Conservation (phyloP, 164 flowering plant species). For the Saururus chinensis region DNA sequence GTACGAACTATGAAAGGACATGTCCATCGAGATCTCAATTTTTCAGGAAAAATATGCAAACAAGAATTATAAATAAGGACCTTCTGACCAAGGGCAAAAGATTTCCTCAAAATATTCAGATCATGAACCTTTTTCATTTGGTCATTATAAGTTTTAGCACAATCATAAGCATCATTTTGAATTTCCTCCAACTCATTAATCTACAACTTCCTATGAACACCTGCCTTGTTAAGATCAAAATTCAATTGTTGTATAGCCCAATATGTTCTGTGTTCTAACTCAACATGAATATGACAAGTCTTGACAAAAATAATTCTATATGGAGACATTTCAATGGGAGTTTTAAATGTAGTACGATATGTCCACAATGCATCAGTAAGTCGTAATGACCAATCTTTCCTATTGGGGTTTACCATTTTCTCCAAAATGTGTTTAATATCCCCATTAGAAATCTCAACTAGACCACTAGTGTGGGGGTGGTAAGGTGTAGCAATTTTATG, state of each 20-base stretch:
- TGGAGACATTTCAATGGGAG: background rate
- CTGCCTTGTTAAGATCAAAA: no score
- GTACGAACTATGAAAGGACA: no score
- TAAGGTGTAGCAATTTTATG: background rate
- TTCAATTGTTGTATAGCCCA: background rate
- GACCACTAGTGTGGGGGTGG: background rate
- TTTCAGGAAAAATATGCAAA: no score
- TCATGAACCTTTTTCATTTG: no score
- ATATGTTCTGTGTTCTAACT: background rate
- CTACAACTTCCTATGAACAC: no score
- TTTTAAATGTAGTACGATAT: background rate
- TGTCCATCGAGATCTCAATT: no score
- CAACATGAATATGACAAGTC: background rate
- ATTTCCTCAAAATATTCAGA: no score
- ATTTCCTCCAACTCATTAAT: no score
- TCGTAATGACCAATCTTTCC: background rate
- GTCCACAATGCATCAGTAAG: background rate
- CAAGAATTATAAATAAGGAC: no score
- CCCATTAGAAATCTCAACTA: background rate
- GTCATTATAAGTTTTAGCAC: no score
- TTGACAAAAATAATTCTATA: background rate
- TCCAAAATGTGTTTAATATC: slow-evolving; percentile 1
- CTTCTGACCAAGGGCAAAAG: no score
- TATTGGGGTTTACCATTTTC: background rate
- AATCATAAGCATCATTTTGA: no score